phyloP scores from a whole-genome alignment of 345 rosid genomes.

The Syzygium oleosum region DNA sequence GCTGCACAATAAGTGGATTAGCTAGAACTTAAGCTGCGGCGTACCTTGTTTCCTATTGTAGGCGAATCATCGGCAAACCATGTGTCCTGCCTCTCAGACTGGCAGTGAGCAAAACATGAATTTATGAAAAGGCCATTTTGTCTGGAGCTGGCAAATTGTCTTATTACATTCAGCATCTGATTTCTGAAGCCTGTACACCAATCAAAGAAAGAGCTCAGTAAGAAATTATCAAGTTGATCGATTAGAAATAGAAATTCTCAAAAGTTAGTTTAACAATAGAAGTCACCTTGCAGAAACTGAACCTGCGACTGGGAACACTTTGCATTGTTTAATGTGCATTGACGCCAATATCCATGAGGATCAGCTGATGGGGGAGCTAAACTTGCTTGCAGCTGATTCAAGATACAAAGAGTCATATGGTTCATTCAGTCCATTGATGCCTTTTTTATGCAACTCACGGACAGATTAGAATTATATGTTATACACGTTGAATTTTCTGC shows the following conservation, averaged over 20 bases:
- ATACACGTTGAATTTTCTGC: background rate
- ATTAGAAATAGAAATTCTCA: background rate
- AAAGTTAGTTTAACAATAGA: background rate
- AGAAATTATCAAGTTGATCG: background rate
- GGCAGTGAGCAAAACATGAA: slow-evolving; percentile 96
- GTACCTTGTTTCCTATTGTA: slow-evolving; percentile 16
- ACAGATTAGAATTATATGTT: background rate
- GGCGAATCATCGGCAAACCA: slow-evolving; percentile 94
- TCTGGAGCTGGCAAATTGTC: slow-evolving; percentile 56
- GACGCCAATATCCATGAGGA: slow-evolving; percentile 79
- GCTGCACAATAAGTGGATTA: background rate
- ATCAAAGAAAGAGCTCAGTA: background rate
- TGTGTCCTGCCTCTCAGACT: slow-evolving; percentile 90
- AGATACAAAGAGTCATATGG: background rate
- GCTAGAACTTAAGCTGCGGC: background rate
- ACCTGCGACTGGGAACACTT: slow-evolving; percentile 66
- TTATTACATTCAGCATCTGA: slow-evolving; percentile 59
- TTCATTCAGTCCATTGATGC: background rate
- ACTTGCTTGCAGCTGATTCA: slow-evolving; percentile 68
- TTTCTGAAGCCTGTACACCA: slow-evolving; percentile 61
- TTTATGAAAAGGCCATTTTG: slow-evolving; percentile 80
- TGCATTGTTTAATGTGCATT: slow-evolving; percentile 56
- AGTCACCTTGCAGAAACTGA: slow-evolving; percentile 63
- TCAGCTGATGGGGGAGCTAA: slow-evolving; percentile 80
- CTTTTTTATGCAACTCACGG: background rate